Conservation (phyloP, 768 basidiomycete species). For the Cubamyces sp. region DNA sequence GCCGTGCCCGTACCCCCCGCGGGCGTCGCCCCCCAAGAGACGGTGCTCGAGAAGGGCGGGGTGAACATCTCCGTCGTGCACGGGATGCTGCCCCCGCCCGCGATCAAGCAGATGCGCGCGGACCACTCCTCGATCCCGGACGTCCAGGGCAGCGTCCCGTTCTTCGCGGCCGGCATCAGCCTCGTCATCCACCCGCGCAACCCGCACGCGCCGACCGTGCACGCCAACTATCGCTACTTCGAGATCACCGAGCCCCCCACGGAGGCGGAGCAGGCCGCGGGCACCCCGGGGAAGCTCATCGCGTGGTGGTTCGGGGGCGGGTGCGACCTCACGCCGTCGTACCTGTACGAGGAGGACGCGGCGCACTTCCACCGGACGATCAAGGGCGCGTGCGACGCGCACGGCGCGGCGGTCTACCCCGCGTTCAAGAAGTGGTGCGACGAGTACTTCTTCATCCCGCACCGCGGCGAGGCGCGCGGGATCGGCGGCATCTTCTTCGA, state of each 20-base stretch:
- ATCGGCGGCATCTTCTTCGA: constrained; percentile 97
- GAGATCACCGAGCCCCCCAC: constrained; percentile 70
- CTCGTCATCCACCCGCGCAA: constrained; percentile 94
- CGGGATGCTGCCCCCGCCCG: constrained; percentile 83
- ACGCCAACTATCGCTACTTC: constrained; percentile 97
- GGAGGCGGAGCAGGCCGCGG: constrained; percentile 29
- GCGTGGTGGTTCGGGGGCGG: constrained; percentile 99
- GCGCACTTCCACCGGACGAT: constrained; percentile 83
- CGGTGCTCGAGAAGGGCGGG: constrained; percentile 91
- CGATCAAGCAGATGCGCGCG: constrained; percentile 93
- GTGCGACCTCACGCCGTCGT: constrained; percentile 91
- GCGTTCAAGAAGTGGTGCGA: constrained; percentile 96
- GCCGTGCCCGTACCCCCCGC: constrained; percentile 50
- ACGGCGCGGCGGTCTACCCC: constrained; percentile 70
- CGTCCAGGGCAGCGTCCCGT: constrained; percentile 70
- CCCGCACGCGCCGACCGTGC: constrained; percentile 91
- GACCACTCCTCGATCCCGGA: constrained; percentile 82
- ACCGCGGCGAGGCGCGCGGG: constrained; percentile 84
- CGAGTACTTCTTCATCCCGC: constrained; percentile 93
- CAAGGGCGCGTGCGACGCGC: constrained; percentile 73
- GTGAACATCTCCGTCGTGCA: constrained; percentile 94
- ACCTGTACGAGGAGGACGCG: constrained; percentile 88
- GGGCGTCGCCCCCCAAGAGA: constrained; percentile 33
- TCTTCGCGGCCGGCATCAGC: constrained; percentile 91
- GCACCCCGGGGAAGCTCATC: constrained; percentile 54